Percentiles rank a stretch among this genome's conserved stretches.
phyloP scores from a whole-genome alignment of 2,329 filamentous ascomycete species.

The Hypoxylon sp. region DNA sequence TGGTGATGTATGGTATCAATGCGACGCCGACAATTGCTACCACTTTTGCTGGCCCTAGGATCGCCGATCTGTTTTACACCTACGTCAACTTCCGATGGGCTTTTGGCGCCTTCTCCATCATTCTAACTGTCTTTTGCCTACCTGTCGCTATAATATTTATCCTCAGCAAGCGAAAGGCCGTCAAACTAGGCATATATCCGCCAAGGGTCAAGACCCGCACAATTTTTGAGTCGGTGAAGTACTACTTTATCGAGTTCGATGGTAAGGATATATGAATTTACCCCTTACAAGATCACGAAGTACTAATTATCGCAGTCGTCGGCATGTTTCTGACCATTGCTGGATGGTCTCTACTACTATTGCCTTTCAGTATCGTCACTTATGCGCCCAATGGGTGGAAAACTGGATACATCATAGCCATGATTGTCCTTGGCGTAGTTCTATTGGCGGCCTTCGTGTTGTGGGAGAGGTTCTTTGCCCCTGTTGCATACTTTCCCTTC shows the following conservation, averaged over 20 bases:
- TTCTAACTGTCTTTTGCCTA: constrained; percentile 66
- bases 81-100: constrained; percentile 62
- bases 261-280: constrained; percentile 50
- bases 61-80: constrained; percentile 59
- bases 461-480: constrained; percentile 71
- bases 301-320: constrained; percentile 53
- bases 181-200: constrained; percentile 62
- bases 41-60: constrained; percentile 61
- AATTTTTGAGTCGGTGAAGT: constrained; percentile 61
- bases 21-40: constrained; percentile 62
- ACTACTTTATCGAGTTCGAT: constrained; percentile 74
- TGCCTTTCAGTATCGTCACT: constrained; percentile 62
- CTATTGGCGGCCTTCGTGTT: constrained; percentile 65
- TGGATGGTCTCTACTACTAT: constrained; percentile 66
- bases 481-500: constrained; percentile 71
- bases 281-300: not conserved
- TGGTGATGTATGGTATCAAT: constrained; percentile 61
- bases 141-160: constrained; percentile 57
- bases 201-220: constrained; percentile 57
- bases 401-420: constrained; percentile 61
- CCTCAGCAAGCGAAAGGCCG: constrained; percentile 63
- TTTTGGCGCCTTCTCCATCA: constrained; percentile 75
- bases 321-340: constrained; percentile 68
- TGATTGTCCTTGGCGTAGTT: constrained; percentile 65
- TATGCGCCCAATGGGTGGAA: constrained; percentile 58